A percentile compares a stretch with the other conserved stretches of the same genome.
These are phyloP conservation scores for Neurospora sp. DNA, from an alignment of 495 filamentous ascomycete genomes.

Conservation along the genomic window DNA sequence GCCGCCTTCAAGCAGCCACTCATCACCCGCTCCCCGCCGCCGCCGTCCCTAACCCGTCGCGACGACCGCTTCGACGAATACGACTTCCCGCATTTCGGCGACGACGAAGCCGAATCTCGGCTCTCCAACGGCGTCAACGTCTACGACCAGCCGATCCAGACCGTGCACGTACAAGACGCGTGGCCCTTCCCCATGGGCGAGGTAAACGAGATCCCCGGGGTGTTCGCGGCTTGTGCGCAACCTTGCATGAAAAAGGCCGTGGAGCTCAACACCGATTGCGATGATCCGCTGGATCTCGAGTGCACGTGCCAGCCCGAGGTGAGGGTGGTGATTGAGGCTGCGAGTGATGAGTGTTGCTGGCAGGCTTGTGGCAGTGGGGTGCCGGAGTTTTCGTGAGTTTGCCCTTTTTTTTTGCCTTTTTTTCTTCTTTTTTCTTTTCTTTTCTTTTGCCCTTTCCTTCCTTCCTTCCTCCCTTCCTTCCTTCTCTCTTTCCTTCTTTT, in stretches of 20 bases:
- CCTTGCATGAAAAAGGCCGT: background rate
- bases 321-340: background rate
- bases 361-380: background rate
- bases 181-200: background rate
- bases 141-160: background rate
- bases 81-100: background rate
- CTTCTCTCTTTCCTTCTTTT: background rate
- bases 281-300: background rate
- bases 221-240: background rate
- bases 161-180: background rate
- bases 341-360: background rate
- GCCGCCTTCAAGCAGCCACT: background rate
- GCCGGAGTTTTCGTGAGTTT: background rate
- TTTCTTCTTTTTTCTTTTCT: background rate
- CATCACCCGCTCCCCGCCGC: background rate
- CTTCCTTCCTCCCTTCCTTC: background rate
- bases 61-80: background rate
- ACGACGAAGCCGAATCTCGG: background rate
- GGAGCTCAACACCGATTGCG: background rate
- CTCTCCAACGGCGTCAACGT: background rate
- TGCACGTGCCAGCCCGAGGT: background rate
- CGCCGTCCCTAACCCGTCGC: background rate
- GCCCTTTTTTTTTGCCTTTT: background rate
- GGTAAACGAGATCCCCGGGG: background rate
- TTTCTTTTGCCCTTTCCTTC: background rate